Evolutionary conservation across 495 filamentous ascomycete genomes (phyloP).

Genomic region (Aspergillus diversus): DNA sequence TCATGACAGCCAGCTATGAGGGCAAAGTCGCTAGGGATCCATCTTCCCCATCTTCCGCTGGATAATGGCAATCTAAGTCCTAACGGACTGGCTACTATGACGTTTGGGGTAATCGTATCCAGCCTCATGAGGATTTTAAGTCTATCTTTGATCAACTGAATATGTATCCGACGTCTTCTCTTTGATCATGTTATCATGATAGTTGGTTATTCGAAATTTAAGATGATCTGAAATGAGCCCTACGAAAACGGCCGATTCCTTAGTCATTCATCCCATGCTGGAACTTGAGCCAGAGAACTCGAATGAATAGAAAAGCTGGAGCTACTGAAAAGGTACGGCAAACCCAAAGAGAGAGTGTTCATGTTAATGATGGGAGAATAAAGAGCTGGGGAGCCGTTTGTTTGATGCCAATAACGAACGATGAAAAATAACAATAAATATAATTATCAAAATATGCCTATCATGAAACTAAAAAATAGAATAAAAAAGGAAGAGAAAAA

Average conservation of each 20-base stretch:
- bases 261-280: no score
- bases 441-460: not conserved
- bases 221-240: no score
- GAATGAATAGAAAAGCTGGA: not conserved
- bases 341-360: not conserved
- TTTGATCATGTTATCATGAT: not conserved
- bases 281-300: not conserved
- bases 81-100: not conserved
- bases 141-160: not conserved
- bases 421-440: slow-evolving; percentile 4
- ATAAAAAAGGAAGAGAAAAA: not conserved
- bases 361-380: no score
- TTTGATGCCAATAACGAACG: not conserved
- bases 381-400: no score
- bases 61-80: no score
- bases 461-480: not conserved
- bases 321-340: not conserved
- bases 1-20: not conserved
- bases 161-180: not conserved
- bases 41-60: not conserved
- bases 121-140: not conserved
- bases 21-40: not conserved
- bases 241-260: no score
- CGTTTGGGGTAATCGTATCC: slow-evolving; percentile 7
- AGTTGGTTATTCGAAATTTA: no score